Evolutionary conservation across 2,329 filamentous ascomycete species (phyloP), one percentile per base, ranked within the genome.

Genomic region (Pyrenochaeta sp.): DNA sequence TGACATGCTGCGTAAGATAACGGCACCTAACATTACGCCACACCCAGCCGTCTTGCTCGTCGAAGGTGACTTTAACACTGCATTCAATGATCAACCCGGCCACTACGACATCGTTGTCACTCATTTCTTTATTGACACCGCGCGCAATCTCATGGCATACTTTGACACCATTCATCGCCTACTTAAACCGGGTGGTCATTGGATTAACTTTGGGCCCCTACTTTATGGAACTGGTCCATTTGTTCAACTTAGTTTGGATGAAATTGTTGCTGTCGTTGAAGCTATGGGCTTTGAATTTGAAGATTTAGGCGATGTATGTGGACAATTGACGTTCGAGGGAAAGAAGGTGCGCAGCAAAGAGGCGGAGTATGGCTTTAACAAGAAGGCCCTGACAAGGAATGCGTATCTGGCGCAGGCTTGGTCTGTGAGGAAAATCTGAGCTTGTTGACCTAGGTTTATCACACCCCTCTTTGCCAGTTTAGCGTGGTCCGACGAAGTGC

Each of bases 61-160:
- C 0, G 85, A 87, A 60, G 84, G 83, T 0, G 84, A 87, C 60
- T 87, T 87, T 56, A 83, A 79, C 0, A 79, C 78, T 4, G 68
- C 72, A 1, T 75, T 79, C 0, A 40, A 48, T 11, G 51, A 53
- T n/a, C 50, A 61, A 35, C 20, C 49, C 5, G 61, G 55, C 0
- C 53, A 58, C 3, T 86, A 77, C 64, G 83, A 86, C 47, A 74
- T 79, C 0, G 68, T 87, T 0, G 67, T 85, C 0, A 85, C 84
- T 0, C 79, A 85, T 37, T 87, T 86, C 71, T 86, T 87, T 69
- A 85, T 87, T 58, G 84, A 87, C 61, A 87, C 84, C 0, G 84
- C 84, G 0, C 78, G 83, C 0, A 86, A 86, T 48, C 66, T 85
- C 1, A 76, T 85, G 65, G 71, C 63, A 0, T 87, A 86, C 54